Conservation (phyloP, 305 asterid genomes). For the Solanum aculeatissimum region DNA sequence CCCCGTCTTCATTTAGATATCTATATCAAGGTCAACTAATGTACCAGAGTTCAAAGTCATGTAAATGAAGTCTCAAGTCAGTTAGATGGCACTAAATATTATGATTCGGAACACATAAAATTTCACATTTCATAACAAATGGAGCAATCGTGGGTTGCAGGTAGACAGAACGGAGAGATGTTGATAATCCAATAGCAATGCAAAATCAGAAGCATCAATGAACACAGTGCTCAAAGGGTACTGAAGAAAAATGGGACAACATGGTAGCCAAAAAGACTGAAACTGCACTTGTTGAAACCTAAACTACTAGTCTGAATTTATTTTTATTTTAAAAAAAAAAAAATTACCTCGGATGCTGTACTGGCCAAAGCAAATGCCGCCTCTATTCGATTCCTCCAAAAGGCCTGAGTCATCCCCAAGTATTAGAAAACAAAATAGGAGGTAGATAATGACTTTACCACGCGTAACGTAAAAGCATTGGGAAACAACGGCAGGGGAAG, state of each 20-base stretch:
- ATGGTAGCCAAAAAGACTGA: not conserved
- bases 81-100: not conserved
- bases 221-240: not conserved
- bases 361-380: slow-evolving; percentile 95
- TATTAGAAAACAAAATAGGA: slow-evolving; percentile 9
- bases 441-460: slow-evolving; percentile 7
- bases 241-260: not conserved
- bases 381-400: slow-evolving; percentile 92
- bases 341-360: slow-evolving; percentile 73
- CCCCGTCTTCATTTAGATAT: not conserved
- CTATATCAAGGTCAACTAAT: not conserved
- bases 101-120: not conserved
- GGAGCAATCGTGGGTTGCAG: not conserved
- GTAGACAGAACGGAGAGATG: not conserved
- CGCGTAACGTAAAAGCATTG: not conserved
- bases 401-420: slow-evolving; percentile 40
- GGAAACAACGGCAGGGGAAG: not conserved
- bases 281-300: not conserved
- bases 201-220: not conserved
- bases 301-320: not conserved
- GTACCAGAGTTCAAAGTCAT: not conserved
- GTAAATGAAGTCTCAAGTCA: not conserved
- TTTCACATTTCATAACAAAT: not conserved
- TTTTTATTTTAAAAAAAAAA: no score
- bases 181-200: not conserved